Evolutionary conservation across 2,329 filamentous ascomycete genomes (phyloP), one percentile per base, ranked within the genome.

Genomic region (Calycina marina): DNA sequence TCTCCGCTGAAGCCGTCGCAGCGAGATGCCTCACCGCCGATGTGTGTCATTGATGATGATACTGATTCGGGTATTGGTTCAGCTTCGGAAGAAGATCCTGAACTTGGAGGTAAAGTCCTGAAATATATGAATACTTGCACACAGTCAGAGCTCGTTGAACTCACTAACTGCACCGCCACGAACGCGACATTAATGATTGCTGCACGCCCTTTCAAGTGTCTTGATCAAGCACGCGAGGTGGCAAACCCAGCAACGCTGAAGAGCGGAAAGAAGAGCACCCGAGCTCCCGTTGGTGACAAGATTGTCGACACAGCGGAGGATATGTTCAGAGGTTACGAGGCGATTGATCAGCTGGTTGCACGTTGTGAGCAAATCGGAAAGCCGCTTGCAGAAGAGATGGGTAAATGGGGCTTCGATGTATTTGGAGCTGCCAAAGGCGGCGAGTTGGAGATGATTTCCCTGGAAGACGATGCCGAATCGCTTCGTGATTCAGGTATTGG

Each of bases 101-200:
- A 56, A 17, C 51, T 71, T 25, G 63, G 72, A 17, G 49, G 48
- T 4, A 66, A 66, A 34, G 69, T 94, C 5, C 61, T 96, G 16
- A 67, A 74, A 5, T 92, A 85, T 48, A 75, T 98, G 55, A 96
- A 96, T 49, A 72, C 65, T 0, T 90, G 82, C 52, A 72, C 73
- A 4, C 60, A 72, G 6, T 69, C 77, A 20, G 82, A 88, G 36
- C 68, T 98, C 25, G 72, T 79, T 2, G 86, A 93, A 44, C 76
- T 94, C 39, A 83, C 83, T 1, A 76, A 75, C 18, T 73, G 80
- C 38, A 76, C 78, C 20, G 68, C 78, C 42, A 70, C 75, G 4
- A 65, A 76, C 28, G 75, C 86, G 2, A 65, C 76, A 26, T 56
- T 72, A 10, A 67, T 96, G 34, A 59, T 93, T 8, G 68, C 71